A percentile compares a stretch with the other conserved stretches of the same genome.
These are phyloP conservation scores for Quercus rubra DNA, from an alignment of 306 rosid species.

Conservation along the genomic window DNA sequence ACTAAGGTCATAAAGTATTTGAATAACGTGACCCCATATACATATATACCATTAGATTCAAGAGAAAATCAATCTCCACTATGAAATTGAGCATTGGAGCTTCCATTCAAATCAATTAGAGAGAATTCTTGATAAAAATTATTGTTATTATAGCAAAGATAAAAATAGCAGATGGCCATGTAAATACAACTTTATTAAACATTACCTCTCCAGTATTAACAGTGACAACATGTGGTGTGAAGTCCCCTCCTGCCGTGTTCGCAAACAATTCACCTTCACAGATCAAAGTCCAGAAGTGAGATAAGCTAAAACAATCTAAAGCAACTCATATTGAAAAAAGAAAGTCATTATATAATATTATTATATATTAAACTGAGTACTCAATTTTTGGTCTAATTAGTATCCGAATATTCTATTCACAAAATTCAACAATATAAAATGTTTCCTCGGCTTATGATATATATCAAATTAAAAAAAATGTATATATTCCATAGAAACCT, in stretches of 20 bases:
- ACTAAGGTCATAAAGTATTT: not conserved
- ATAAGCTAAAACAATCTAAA: not conserved
- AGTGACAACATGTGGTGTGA: conserved; percentile 66
- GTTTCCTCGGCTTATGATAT: not conserved
- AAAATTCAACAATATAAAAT: not conserved
- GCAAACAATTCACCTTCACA: conserved; percentile 60
- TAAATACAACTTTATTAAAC: not conserved
- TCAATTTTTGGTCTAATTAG: too few relatives aligned
- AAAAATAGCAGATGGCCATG: not conserved
- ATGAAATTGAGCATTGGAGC: too few relatives aligned
- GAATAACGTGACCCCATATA: not conserved
- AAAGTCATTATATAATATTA: too few relatives aligned
- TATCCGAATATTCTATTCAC: not conserved
- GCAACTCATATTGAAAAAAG: not conserved
- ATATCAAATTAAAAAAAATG: not conserved
- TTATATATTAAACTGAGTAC: too few relatives aligned
- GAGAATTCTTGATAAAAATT: too few relatives aligned
- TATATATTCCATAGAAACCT: not conserved
- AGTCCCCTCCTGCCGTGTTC: conserved; percentile 56
- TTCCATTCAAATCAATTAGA: too few relatives aligned
- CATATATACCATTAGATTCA: not conserved
- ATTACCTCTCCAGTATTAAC: conserved; percentile 74
- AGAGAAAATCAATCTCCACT: too few relatives aligned
- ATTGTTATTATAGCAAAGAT: not conserved
- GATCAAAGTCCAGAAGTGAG: conserved; percentile 28